Evolutionary conservation across 306 rosid species (phyloP).

Genomic region (Ziziphus jujuba): DNA sequence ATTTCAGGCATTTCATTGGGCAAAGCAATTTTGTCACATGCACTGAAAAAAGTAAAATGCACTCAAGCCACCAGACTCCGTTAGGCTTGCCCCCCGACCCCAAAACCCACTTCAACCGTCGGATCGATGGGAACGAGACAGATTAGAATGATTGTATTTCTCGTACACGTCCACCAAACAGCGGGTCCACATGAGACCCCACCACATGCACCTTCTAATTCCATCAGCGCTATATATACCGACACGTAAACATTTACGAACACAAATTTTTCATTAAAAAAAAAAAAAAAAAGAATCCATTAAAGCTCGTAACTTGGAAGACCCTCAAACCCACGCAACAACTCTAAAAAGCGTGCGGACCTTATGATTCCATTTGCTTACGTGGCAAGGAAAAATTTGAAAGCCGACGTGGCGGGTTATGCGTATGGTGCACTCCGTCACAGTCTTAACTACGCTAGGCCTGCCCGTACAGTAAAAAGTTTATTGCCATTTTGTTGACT

Average conservation of each 20-base stretch:
- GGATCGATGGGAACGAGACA: neutral
- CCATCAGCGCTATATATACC: neutral
- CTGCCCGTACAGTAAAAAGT: too few species aligned
- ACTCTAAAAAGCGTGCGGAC: neutral
- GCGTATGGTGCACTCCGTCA: neutral
- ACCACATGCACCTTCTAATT: neutral
- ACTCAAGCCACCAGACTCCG: neutral
- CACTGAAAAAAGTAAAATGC: conserved; percentile 5
- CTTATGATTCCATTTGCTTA: neutral
- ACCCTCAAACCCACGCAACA: conserved; percentile 23
- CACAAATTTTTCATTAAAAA: neutral
- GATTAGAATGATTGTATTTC: neutral
- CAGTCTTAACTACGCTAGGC: too few species aligned
- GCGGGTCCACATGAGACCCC: conserved; percentile 1
- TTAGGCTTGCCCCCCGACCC: too few species aligned
- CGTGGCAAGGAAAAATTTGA: too few species aligned
- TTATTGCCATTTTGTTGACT: too few species aligned
- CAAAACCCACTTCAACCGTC: too few species aligned
- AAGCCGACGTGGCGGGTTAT: conserved; percentile 3
- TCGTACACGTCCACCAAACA: neutral
- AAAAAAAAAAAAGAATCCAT: too few species aligned
- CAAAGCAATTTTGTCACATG: neutral
- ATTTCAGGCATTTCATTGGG: too few species aligned
- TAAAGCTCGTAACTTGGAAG: too few species aligned
- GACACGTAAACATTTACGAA: too few species aligned